A percentile compares a stretch with the other conserved stretches of the same genome.
These are phyloP conservation scores for Phylloporus scabripes DNA, from an alignment of 768 basidiomycete species.

Conservation along the genomic window DNA sequence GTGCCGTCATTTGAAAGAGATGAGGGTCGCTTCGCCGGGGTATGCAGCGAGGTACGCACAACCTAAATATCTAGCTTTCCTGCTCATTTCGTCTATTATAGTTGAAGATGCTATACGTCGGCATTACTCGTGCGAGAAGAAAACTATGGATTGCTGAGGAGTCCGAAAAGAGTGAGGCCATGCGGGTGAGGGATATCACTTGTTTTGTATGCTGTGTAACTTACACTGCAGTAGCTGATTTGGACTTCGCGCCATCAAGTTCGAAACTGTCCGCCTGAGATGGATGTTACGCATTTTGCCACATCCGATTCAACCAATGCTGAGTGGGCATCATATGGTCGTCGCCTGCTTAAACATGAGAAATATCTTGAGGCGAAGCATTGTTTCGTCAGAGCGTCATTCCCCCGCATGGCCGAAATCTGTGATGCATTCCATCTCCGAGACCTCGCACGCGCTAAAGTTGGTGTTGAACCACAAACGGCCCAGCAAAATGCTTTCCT, in stretches of 20 bases:
- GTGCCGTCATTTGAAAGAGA: constrained; percentile 45
- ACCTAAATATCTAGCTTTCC: background rate
- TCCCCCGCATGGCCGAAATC: constrained; percentile 39
- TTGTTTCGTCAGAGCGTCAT: constrained; percentile 46
- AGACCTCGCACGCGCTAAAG: constrained; percentile 39
- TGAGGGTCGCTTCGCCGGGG: constrained; percentile 42
- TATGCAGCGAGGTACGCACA: constrained; percentile 52
- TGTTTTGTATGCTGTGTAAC: background rate
- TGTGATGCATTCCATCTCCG: constrained; percentile 51
- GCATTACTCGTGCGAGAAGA: constrained; percentile 62
- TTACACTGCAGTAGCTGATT: constrained; percentile 34
- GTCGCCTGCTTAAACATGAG: constrained; percentile 33
- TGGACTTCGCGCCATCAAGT: constrained; percentile 47
- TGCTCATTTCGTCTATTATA: constrained; percentile 18
- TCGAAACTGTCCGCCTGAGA: constrained; percentile 43
- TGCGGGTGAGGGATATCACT: constrained; percentile 38
- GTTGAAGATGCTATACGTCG: constrained; percentile 69
- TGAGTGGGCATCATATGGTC: constrained; percentile 43
- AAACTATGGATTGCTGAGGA: constrained; percentile 67
- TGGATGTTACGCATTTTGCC: constrained; percentile 48
- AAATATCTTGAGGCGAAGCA: constrained; percentile 49
- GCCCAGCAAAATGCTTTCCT: constrained; percentile 35
- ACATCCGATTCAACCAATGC: constrained; percentile 39
- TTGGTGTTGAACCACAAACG: constrained; percentile 21
- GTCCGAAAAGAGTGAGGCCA: constrained; percentile 51